phyloP scores from a whole-genome alignment of 2,329 filamentous ascomycete genomes.

The Fusarium chaquense region DNA sequence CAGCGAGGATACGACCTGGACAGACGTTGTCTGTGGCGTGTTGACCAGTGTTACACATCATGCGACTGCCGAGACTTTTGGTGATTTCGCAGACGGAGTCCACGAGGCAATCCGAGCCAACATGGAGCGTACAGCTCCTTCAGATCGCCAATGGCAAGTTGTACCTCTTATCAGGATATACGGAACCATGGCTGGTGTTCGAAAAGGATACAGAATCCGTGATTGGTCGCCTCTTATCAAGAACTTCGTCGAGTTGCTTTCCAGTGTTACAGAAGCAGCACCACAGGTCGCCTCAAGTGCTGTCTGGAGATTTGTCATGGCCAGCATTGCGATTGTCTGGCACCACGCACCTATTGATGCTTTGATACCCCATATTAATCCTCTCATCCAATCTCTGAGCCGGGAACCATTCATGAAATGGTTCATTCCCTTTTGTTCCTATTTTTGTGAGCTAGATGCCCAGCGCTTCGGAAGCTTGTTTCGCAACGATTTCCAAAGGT shows the following conservation, averaged over 20 bases:
- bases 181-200: conserved; percentile 79
- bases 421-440: conserved; percentile 88
- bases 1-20: conserved; percentile 64
- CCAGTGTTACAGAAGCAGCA: conserved; percentile 57
- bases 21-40: conserved; percentile 78
- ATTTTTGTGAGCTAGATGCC: conserved; percentile 78
- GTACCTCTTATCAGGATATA: conserved; percentile 70
- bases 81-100: conserved; percentile 73
- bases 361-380: conserved; percentile 75
- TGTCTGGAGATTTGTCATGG: conserved; percentile 70
- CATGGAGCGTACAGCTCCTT: conserved; percentile 49
- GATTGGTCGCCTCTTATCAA: conserved; percentile 77
- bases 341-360: conserved; percentile 83
- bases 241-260: conserved; percentile 65
- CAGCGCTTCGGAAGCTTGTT: conserved; percentile 84
- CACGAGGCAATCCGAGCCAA: conserved; percentile 60
- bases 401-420: conserved; percentile 74
- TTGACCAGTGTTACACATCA: conserved; percentile 87
- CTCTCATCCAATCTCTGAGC: conserved; percentile 74
- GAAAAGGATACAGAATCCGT: conserved; percentile 79
- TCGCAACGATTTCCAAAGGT: conserved; percentile 84
- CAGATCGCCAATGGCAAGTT: conserved; percentile 52
- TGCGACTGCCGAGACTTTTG: conserved; percentile 79
- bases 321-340: conserved; percentile 74
- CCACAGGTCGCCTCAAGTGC: conserved; percentile 54